phyloP scores from a whole-genome alignment of 805 yeast species.

The Saccharomycopsis guyanensis region DNA sequence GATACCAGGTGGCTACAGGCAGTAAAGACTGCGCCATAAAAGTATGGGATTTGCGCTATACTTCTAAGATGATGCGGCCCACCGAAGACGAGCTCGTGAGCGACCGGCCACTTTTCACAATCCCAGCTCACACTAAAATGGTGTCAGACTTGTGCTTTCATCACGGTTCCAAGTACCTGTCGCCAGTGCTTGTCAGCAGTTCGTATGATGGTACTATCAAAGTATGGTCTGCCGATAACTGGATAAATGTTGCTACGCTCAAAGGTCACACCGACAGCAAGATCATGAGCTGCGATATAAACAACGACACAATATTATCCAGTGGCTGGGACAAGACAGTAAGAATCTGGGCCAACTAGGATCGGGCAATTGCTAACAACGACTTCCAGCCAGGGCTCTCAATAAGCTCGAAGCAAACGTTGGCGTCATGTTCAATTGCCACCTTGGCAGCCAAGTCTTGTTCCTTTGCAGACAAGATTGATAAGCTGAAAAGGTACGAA shows the following conservation, averaged over 20 bases:
- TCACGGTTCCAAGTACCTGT: slow-evolving; percentile 28
- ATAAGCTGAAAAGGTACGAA: slow-evolving; percentile 46
- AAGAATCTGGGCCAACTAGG: slow-evolving; percentile 35
- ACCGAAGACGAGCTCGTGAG: not conserved
- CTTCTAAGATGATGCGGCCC: slow-evolving; percentile 27
- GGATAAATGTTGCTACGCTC: slow-evolving; percentile 50
- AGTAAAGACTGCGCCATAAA: slow-evolving; percentile 75
- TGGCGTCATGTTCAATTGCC: slow-evolving; percentile 35
- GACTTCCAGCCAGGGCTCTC: slow-evolving; percentile 82
- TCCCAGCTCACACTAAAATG: slow-evolving; percentile 70
- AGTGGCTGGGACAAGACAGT: slow-evolving; percentile 84
- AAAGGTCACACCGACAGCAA: slow-evolving; percentile 53
- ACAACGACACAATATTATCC: slow-evolving; percentile 41
- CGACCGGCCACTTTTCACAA: slow-evolving; percentile 29
- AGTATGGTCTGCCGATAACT: slow-evolving; percentile 60
- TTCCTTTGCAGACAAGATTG: slow-evolving; percentile 52
- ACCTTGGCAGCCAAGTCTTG: slow-evolving; percentile 39
- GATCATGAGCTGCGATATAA: slow-evolving; percentile 61
- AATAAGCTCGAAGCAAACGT: slow-evolving; percentile 43
- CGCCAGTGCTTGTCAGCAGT: slow-evolving; percentile 47
- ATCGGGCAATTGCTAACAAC: slow-evolving; percentile 40
- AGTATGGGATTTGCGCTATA: slow-evolving; percentile 75
- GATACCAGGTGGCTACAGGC: slow-evolving; percentile 71
- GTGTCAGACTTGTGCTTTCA: slow-evolving; percentile 59
- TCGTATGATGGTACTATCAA: slow-evolving; percentile 68